Conservation (phyloP, 2,329 filamentous ascomycete species). For the Daldinia sp. region DNA sequence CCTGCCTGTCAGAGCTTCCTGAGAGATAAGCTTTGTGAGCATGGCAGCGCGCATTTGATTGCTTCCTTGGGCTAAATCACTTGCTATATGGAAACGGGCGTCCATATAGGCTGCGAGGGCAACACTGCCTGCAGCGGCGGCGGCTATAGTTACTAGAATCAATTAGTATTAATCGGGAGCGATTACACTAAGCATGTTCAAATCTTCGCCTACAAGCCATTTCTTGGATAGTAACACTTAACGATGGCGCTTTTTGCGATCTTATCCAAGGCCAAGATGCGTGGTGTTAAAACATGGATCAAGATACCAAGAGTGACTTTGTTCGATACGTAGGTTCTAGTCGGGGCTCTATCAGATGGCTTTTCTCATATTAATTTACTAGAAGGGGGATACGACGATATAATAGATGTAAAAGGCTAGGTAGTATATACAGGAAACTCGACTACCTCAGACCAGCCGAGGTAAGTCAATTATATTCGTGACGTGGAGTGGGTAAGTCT, state of each 20-base stretch:
- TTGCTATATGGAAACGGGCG: conserved; percentile 70
- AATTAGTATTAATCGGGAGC: neutral
- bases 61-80: conserved; percentile 63
- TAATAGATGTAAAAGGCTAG: neutral
- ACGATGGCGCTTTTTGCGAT: neutral
- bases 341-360: neutral
- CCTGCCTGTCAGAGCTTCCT: conserved; percentile 35
- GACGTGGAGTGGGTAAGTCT: neutral
- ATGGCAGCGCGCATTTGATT: conserved; percentile 50
- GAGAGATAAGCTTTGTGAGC: conserved; percentile 55
- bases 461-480: neutral
- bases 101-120: conserved; percentile 65
- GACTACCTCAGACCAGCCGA: neutral
- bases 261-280: neutral
- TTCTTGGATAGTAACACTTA: neutral
- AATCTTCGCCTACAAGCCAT: conserved; percentile 26
- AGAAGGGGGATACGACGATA: no score
- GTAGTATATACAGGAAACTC: neutral
- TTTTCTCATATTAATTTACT: neutral
- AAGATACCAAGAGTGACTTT: neutral
- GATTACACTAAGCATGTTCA: neutral
- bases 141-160: conserved; percentile 31
- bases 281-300: neutral
- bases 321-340: neutral
- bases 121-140: conserved; percentile 39